Evolutionary conservation across 1,139 yeast species (phyloP).

Genomic region (Saccharomycopsis phalli): DNA sequence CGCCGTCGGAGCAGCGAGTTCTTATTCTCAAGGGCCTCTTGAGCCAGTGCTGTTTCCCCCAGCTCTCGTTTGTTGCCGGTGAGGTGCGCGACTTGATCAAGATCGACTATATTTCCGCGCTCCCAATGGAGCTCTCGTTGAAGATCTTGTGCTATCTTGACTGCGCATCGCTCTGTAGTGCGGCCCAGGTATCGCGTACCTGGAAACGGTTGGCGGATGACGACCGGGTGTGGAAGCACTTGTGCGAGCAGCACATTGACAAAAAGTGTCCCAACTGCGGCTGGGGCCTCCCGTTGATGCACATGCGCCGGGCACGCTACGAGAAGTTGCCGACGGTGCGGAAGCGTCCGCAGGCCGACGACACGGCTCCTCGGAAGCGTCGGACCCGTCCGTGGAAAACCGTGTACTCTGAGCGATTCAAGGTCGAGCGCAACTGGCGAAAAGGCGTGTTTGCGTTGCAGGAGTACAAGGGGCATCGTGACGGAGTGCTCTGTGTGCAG

Average conservation of each 20-base stretch:
- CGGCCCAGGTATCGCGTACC: slow-evolving; percentile 80
- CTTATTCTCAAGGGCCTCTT: slow-evolving; percentile 76
- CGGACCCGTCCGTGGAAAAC: slow-evolving; percentile 88
- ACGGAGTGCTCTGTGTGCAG: slow-evolving; percentile 80
- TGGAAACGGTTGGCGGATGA: slow-evolving; percentile 93
- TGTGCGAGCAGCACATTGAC: slow-evolving; percentile 98
- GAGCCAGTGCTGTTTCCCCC: slow-evolving; percentile 92
- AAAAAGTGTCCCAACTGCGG: slow-evolving; percentile 97
- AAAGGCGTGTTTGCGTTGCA: slow-evolving; percentile 60
- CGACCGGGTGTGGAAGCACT: slow-evolving; percentile 94
- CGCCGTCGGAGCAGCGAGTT: slow-evolving; percentile 59
- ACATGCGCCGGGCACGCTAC: slow-evolving; percentile 59
- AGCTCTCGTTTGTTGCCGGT: slow-evolving; percentile 70
- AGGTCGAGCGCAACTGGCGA: slow-evolving; percentile 92
- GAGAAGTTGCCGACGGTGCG: not conserved
- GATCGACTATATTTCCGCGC: slow-evolving; percentile 76
- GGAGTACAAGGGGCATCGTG: slow-evolving; percentile 75
- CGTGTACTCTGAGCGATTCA: slow-evolving; percentile 83
- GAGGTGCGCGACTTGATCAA: slow-evolving; percentile 73
- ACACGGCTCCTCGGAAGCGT: slow-evolving; percentile 22
- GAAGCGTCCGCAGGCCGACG: not conserved
- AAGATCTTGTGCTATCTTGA: slow-evolving; percentile 84
- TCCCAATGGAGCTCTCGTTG: slow-evolving; percentile 79
- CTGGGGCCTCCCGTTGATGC: slow-evolving; percentile 94
- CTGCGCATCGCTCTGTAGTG: slow-evolving; percentile 83